Percentiles rank a stretch among this genome's conserved stretches.
These are phyloP conservation scores for Epichloe hybrida DNA, from an alignment of 2,329 filamentous ascomycete species.

Conservation along the genomic window DNA sequence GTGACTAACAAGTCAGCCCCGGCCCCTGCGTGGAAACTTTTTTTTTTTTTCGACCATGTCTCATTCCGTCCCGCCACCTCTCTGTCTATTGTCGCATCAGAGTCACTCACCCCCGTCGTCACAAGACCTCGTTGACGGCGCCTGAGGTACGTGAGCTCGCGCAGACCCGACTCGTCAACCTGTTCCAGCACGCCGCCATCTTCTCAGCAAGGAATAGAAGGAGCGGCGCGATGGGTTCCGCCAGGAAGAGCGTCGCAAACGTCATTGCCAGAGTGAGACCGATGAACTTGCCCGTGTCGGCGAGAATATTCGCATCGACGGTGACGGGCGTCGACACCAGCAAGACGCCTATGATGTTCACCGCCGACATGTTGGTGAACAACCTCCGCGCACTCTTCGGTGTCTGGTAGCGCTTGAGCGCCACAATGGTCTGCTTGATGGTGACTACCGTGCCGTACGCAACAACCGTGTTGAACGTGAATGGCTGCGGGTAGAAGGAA, in stretches of 20 bases:
- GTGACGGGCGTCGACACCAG: slow-evolving; percentile 10
- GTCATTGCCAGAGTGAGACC: slow-evolving; percentile 10
- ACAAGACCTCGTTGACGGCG: too few species aligned
- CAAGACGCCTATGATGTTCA: slow-evolving; percentile 10
- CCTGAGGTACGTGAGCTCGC: neutral
- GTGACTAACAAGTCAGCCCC: too few species aligned
- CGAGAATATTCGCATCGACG: slow-evolving; percentile 6
- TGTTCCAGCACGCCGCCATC: neutral
- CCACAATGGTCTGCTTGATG: slow-evolving; percentile 10
- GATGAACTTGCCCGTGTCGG: slow-evolving; percentile 7
- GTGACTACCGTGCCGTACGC: slow-evolving; percentile 10
- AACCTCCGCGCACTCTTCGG: slow-evolving; percentile 8
- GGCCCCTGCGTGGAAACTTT: too few species aligned
- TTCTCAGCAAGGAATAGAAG: slow-evolving; percentile 8
- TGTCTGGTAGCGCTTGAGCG: slow-evolving; percentile 11
- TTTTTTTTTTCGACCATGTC: too few species aligned
- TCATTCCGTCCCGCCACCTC: too few species aligned
- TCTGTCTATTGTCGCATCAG: too few species aligned
- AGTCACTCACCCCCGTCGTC: neutral
- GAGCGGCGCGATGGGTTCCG: slow-evolving; percentile 10
- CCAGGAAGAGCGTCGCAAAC: slow-evolving; percentile 10
- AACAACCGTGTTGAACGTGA: slow-evolving; percentile 12
- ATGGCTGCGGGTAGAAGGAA: slow-evolving; percentile 10
- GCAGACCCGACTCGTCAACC: neutral
- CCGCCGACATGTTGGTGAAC: slow-evolving; percentile 11